Evolutionary conservation across 768 basidiomycete species (phyloP).

Genomic region (Suillus weaverae): DNA sequence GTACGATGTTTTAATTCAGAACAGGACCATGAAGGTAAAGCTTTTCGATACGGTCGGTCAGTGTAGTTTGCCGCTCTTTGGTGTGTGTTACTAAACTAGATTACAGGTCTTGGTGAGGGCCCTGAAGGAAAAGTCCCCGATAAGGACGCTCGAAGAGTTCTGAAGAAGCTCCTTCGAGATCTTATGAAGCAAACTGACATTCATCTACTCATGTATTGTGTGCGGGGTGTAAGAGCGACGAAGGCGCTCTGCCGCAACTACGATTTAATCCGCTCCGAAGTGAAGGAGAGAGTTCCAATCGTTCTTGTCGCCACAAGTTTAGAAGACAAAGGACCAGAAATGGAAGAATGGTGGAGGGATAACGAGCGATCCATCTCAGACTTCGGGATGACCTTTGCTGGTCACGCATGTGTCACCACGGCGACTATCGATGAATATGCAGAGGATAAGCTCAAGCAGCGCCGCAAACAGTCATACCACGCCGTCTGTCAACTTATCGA

Average conservation of each 20-base stretch:
- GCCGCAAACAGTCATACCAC: conserved; percentile 20
- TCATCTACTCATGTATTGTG: conserved; percentile 34
- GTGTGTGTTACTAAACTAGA: not conserved
- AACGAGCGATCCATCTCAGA: conserved; percentile 32
- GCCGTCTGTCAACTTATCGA: conserved; percentile 21
- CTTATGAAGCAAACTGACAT: conserved; percentile 30
- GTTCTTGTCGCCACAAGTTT: conserved; percentile 37
- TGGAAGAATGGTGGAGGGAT: conserved; percentile 40
- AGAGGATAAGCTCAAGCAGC: conserved; percentile 15
- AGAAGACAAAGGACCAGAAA: conserved; percentile 34
- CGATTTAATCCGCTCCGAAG: conserved; percentile 27
- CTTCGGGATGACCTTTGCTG: conserved; percentile 37
- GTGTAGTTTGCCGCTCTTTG: not conserved
- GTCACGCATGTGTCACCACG: conserved; percentile 43
- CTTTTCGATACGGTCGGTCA: conserved; percentile 31
- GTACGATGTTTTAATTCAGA: not conserved
- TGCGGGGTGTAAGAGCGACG: conserved; percentile 34
- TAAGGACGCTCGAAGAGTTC: conserved; percentile 21
- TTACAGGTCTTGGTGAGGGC: conserved; percentile 32
- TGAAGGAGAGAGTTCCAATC: conserved; percentile 30
- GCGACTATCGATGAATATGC: conserved; percentile 25
- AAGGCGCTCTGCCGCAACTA: conserved; percentile 30
- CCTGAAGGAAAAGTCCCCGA: conserved; percentile 29
- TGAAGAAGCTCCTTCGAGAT: conserved; percentile 34
- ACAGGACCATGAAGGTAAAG: conserved; percentile 11